phyloP scores from a whole-genome alignment of 257 asterid species.

The Handroanthus guayacan region DNA sequence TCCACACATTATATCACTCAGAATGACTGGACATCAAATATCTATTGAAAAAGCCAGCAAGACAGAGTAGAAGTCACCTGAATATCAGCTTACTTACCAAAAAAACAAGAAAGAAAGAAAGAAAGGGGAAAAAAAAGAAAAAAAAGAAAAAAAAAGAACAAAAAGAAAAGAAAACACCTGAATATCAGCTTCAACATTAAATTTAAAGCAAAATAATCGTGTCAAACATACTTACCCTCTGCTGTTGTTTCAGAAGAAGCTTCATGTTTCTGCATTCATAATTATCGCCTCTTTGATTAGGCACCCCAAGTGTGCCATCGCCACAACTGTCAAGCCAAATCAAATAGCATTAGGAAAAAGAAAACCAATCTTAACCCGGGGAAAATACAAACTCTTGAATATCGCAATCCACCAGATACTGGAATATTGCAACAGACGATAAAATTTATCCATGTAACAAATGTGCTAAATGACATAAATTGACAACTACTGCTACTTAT shows the following conservation, averaged over 20 bases:
- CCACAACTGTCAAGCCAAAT: constrained; percentile 79
- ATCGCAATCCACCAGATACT: constrained; percentile 25
- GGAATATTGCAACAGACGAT: constrained; percentile 2
- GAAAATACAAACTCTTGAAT: constrained; percentile 29
- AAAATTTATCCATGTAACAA: constrained; percentile 14
- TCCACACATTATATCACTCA: constrained; percentile 19
- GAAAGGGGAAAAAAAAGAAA: too few species aligned
- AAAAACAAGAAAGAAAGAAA: too few species aligned
- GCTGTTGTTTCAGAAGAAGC: constrained; percentile 94
- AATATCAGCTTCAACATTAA: constrained; percentile 4
- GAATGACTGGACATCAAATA: not conserved
- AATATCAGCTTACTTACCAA: too few species aligned
- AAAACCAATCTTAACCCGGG: not conserved
- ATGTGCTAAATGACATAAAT: not conserved
- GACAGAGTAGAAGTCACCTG: not conserved
- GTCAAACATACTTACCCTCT: constrained; percentile 63
- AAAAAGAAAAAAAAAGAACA: too few species aligned
- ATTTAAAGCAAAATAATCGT: constrained; percentile 19
- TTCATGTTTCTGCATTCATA: constrained; percentile 98
- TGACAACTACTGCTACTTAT: not conserved
- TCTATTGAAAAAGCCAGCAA: constrained; percentile 18
- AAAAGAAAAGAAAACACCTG: not conserved
- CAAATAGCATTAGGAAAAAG: constrained; percentile 31
- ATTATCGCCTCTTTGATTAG: constrained; percentile 89
- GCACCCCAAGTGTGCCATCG: constrained; percentile 90